A percentile compares a stretch with the other conserved stretches of the same genome.
These are phyloP conservation scores for Stephanodiscus minutulus DNA, from an alignment of 108 stramenopile genomes.

Conservation along the genomic window DNA sequence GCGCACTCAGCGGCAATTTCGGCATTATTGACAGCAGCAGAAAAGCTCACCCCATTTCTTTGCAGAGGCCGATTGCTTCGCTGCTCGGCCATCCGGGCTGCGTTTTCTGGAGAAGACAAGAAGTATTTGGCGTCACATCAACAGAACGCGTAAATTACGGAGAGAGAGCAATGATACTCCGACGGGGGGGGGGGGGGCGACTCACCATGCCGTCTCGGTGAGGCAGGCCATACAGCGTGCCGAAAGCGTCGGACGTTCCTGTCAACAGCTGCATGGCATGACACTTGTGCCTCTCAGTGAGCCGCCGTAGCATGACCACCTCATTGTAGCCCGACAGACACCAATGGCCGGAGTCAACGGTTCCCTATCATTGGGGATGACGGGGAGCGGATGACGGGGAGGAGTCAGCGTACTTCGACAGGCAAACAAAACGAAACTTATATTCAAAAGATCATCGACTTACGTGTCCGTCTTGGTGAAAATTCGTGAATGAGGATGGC, in stretches of 20 bases:
- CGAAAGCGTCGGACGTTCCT: conserved; percentile 34
- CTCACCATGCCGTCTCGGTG: conserved; percentile 67
- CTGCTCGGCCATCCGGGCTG: conserved; percentile 67
- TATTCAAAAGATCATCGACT: not conserved
- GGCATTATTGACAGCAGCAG: not conserved
- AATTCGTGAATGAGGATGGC: conserved; percentile 67
- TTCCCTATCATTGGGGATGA: conserved; percentile 51
- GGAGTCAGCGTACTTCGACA: not conserved
- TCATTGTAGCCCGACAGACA: conserved; percentile 82
- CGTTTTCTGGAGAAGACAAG: conserved; percentile 24
- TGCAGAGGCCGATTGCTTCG: conserved; percentile 59
- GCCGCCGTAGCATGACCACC: conserved; percentile 80
- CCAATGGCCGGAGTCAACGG: conserved; percentile 84
- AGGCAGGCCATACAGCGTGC: conserved; percentile 69
- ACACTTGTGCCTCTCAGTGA: conserved; percentile 74
- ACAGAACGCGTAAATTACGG: not conserved
- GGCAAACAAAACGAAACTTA: not conserved
- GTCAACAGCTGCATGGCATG: conserved; percentile 60
- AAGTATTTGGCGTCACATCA: not conserved
- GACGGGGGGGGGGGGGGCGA: not conserved
- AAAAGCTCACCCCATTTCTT: conserved; percentile 68
- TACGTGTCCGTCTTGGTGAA: conserved; percentile 81
- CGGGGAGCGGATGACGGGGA: not conserved
- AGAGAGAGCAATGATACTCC: not conserved
- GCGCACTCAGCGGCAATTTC: not conserved